These are phyloP conservation scores for Agrocybe praecox DNA, from an alignment of 768 basidiomycete genomes.

Conservation along the genomic window DNA sequence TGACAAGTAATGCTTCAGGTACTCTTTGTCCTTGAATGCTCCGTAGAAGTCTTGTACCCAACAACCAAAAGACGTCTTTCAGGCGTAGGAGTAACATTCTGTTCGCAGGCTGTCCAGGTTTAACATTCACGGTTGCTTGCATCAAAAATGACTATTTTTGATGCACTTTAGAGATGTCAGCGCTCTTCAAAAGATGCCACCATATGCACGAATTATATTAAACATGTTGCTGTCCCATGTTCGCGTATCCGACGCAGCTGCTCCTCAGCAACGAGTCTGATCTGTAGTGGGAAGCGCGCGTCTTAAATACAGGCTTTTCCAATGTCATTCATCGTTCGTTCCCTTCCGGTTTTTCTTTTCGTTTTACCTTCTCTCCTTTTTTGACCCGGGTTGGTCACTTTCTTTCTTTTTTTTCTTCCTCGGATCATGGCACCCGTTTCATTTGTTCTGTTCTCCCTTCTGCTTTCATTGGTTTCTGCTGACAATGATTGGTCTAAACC, in stretches of 20 bases:
- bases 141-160: not conserved
- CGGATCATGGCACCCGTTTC: conserved; percentile 1
- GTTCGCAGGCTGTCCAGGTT: not conserved
- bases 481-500: conserved; percentile 46
- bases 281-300: not conserved
- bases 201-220: not conserved
- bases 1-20: too few species aligned
- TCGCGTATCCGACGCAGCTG: not conserved
- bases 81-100: not conserved
- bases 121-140: not conserved
- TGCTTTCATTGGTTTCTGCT: conserved; percentile 19
- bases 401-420: conserved; percentile 1
- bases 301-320: not conserved
- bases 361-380: not conserved
- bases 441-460: conserved; percentile 14
- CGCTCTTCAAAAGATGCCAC: not conserved
- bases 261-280: not conserved
- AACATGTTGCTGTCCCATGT: not conserved
- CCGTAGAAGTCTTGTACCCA: too few species aligned
- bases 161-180: not conserved
- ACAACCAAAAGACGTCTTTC: too few species aligned
- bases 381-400: conserved; percentile 17
- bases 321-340: not conserved
- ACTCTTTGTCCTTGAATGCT: too few species aligned
- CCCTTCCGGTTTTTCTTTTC: conserved; percentile 3